Evolutionary conservation across 2,329 filamentous ascomycete species (phyloP).

Genomic region (Allantophomopsis cytisporea): DNA sequence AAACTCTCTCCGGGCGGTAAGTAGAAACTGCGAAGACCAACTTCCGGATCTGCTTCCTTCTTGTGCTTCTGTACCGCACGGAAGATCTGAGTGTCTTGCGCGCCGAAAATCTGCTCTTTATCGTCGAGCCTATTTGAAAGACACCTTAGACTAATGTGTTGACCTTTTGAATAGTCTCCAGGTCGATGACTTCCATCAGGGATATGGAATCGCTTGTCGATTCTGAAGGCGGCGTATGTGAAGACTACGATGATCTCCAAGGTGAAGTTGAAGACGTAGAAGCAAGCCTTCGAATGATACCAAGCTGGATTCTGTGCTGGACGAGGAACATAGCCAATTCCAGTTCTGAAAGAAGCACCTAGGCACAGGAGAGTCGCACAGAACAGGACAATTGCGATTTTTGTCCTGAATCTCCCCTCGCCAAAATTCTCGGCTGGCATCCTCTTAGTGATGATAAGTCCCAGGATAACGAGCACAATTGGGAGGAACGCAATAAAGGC

Average conservation of each 20-base stretch:
- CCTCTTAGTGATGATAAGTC: conserved; percentile 30
- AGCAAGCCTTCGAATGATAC: conserved; percentile 58
- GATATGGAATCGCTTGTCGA: conserved; percentile 65
- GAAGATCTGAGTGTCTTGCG: no score
- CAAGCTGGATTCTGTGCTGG: conserved; percentile 42
- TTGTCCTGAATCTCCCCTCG: conserved; percentile 49
- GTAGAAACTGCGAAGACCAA: no score
- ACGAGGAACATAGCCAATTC: conserved; percentile 31
- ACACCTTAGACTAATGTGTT: no score
- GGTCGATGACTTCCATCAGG: conserved; percentile 53
- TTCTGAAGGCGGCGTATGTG: conserved; percentile 50
- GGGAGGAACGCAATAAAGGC: conserved; percentile 54
- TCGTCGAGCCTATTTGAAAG: no score
- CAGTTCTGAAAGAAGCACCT: conserved; percentile 51
- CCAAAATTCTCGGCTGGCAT: conserved; percentile 46
- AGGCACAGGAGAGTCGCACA: conserved; percentile 47
- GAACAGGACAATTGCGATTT: conserved; percentile 50
- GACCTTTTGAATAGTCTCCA: conserved; percentile 24
- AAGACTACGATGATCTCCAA: conserved; percentile 60
- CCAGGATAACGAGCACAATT: conserved; percentile 36
- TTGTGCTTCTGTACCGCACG: no score
- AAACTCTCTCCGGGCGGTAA: no score
- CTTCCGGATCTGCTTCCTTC: no score
- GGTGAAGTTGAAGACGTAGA: conserved; percentile 68
- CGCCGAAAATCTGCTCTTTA: no score